phyloP scores from a whole-genome alignment of 1,284 basidiomycete species.

The Pascua guehoae region DNA sequence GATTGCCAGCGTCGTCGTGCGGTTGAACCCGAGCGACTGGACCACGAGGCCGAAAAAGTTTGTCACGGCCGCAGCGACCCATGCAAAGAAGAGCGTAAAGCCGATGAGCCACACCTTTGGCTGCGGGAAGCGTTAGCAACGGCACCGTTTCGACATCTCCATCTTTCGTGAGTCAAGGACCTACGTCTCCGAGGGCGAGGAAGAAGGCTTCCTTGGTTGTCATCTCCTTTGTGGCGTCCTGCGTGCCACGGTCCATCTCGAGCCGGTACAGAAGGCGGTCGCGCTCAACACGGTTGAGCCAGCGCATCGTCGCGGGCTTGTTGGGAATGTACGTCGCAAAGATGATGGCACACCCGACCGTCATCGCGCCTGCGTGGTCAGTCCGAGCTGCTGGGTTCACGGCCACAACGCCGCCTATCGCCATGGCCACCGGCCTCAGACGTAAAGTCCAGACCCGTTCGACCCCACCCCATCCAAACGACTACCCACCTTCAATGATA shows the following conservation, averaged over 20 bases:
- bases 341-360: constrained; percentile 33
- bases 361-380: constrained; percentile 13
- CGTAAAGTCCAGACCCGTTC: too few species aligned
- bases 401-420: too few species aligned
- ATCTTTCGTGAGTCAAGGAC: constrained; percentile 22
- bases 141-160: neutral
- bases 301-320: constrained; percentile 30
- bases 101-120: constrained; percentile 39
- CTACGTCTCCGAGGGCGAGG: constrained; percentile 15
- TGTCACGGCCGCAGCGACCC: constrained; percentile 40
- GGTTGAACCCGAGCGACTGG: constrained; percentile 38
- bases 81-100: constrained; percentile 19
- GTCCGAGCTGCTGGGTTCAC: too few species aligned
- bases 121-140: constrained; percentile 20
- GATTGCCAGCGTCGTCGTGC: constrained; percentile 43
- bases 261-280: constrained; percentile 39
- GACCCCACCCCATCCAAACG: too few species aligned
- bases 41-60: constrained; percentile 47
- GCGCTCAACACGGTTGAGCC: constrained; percentile 33
- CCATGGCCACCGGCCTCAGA: too few species aligned
- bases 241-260: constrained; percentile 33
- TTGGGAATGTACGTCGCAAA: constrained; percentile 41
- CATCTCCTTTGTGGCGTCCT: constrained; percentile 33
- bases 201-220: constrained; percentile 25
- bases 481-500: constrained; percentile 35